Conservation (phyloP, 1,284 basidiomycete species). For the Microbotryum silenes-acaulis region DNA sequence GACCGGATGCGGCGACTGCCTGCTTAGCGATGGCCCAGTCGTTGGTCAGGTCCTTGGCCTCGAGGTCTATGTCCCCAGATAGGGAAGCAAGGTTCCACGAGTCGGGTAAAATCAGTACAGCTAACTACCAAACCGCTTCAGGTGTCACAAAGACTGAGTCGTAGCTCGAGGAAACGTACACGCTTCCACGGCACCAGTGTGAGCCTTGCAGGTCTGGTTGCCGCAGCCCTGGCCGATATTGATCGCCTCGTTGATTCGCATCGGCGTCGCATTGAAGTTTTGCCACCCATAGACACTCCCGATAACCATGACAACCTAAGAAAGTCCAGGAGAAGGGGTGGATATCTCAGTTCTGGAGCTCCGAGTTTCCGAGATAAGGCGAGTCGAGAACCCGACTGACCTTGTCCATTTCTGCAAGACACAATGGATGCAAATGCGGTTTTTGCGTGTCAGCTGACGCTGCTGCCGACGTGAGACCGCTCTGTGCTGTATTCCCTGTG, state of each 20-base stretch:
- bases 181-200: slow-evolving; percentile 25
- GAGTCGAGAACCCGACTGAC: background rate
- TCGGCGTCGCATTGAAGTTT: background rate
- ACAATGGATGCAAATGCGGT: too few relatives aligned
- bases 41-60: slow-evolving; percentile 33
- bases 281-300: background rate
- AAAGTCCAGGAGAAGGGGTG: too few relatives aligned
- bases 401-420: slow-evolving; percentile 34
- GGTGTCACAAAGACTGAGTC: too few relatives aligned
- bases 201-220: slow-evolving; percentile 28
- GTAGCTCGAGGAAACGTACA: too few relatives aligned
- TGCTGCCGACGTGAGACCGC: background rate
- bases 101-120: background rate
- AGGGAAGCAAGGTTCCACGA: background rate
- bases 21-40: slow-evolving; percentile 28
- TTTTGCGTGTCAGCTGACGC: background rate
- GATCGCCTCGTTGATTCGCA: slow-evolving; percentile 17
- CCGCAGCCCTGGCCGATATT: slow-evolving; percentile 20
- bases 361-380: too few relatives aligned
- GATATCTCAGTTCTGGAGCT: too few relatives aligned
- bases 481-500: too few relatives aligned
- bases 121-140: background rate
- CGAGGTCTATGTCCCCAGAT: slow-evolving; percentile 19
- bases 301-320: slow-evolving; percentile 25
- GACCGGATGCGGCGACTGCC: slow-evolving; percentile 28